Conservation (phyloP, 345 rosid species). For the Syzygium aqueum region DNA sequence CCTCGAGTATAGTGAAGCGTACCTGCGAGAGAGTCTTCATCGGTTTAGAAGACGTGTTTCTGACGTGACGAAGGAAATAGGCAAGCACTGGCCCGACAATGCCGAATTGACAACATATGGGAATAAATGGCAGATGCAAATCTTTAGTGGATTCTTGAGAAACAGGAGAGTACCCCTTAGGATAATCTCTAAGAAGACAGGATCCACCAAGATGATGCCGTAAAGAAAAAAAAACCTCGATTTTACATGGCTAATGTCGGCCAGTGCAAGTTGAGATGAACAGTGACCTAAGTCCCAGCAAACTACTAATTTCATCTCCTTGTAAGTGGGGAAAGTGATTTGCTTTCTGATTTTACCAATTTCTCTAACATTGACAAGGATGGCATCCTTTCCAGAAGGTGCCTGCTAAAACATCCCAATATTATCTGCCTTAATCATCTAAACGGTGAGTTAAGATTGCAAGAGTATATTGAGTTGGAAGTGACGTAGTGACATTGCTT, state of each 20-base stretch:
- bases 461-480: not conserved
- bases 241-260: not conserved
- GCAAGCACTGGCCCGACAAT: not conserved
- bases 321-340: not conserved
- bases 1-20: conserved; percentile 54
- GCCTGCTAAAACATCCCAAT: not conserved
- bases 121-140: not conserved
- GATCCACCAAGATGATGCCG: not conserved
- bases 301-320: not conserved
- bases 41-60: not conserved
- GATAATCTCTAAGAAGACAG: not conserved
- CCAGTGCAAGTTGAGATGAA: not conserved
- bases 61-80: not conserved
- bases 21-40: conserved; percentile 27
- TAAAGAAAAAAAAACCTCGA: not conserved
- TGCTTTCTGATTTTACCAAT: not conserved
- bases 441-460: not conserved
- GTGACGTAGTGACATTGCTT: not conserved
- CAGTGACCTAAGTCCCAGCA: not conserved
- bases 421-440: not conserved
- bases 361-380: not conserved
- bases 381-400: not conserved
- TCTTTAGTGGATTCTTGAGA: not conserved
- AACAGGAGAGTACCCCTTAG: not conserved
- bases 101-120: not conserved